These are phyloP conservation scores for Ogataea pini DNA, from an alignment of 805 yeast genomes.

Conservation along the genomic window DNA sequence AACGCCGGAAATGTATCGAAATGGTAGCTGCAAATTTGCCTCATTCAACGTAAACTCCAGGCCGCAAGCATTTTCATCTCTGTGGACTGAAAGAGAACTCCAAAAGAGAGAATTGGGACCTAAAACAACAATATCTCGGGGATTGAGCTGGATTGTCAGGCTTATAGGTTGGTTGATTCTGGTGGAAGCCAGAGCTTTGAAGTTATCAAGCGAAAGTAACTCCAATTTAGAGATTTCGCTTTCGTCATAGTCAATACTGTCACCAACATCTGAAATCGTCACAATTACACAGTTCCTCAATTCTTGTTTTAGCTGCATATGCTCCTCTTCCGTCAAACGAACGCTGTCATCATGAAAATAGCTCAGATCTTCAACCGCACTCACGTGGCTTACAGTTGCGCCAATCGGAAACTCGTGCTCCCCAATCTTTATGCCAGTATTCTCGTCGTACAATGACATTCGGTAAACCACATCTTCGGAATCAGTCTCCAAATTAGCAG, in stretches of 20 bases:
- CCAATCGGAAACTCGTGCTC: slow-evolving; percentile 21
- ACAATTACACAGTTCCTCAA: slow-evolving; percentile 18
- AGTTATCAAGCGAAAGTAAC: slow-evolving; percentile 1
- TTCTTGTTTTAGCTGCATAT: neutral
- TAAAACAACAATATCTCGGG: neutral
- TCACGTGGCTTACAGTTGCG: slow-evolving; percentile 14
- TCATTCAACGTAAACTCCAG: neutral
- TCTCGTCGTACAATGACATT: slow-evolving; percentile 5
- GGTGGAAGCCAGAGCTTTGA: slow-evolving; percentile 18
- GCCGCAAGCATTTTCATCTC: neutral
- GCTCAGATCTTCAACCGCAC: neutral
- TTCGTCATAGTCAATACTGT: slow-evolving; percentile 6
- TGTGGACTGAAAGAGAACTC: neutral
- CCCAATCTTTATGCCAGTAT: neutral
- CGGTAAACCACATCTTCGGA: slow-evolving; percentile 1
- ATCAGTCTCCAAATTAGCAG: slow-evolving; percentile 6
- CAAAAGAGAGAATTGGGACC: slow-evolving; percentile 5
- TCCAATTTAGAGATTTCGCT: neutral
- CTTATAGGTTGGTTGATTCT: slow-evolving; percentile 10
- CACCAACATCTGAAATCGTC: slow-evolving; percentile 14
- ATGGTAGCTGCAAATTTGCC: neutral
- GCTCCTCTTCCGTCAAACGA: slow-evolving; percentile 10
- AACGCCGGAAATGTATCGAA: neutral
- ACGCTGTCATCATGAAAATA: slow-evolving; percentile 11
- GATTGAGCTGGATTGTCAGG: neutral